These are phyloP conservation scores for Nakazawaea siamensis DNA, from an alignment of 805 yeast genomes.

Conservation along the genomic window DNA sequence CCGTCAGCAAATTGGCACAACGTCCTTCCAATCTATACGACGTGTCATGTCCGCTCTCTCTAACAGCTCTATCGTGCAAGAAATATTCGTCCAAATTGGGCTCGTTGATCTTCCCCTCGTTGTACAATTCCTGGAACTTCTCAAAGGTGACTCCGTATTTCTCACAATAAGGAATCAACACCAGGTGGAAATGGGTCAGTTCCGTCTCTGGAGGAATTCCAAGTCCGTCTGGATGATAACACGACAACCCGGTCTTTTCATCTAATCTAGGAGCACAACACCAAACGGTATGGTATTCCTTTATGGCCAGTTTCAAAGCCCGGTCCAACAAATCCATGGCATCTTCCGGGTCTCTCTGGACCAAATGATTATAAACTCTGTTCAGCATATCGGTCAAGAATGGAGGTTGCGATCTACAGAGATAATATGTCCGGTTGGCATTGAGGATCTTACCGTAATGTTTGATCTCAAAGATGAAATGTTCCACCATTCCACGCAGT, in stretches of 20 bases:
- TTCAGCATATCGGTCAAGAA: conserved; percentile 90
- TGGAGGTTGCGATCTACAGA: conserved; percentile 94
- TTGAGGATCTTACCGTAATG: conserved; percentile 90
- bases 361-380: conserved; percentile 51
- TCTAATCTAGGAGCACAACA: conserved; percentile 66
- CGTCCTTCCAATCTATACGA: conserved; percentile 82
- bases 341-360: conserved; percentile 18
- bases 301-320: conserved; percentile 71
- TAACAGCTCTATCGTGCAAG: conserved; percentile 85
- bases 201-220: conserved; percentile 99
- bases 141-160: conserved; percentile 51
- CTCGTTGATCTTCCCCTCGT: conserved; percentile 54
- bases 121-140: conserved; percentile 64
- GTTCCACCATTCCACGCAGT: conserved; percentile 86
- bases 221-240: conserved; percentile 82
- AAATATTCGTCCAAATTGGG: conserved; percentile 86
- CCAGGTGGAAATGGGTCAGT: conserved; percentile 71
- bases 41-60: conserved; percentile 97
- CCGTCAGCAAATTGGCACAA: conserved; percentile 84
- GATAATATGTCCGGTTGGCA: conserved; percentile 87
- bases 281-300: conserved; percentile 84
- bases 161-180: conserved; percentile 58
- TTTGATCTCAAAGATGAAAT: conserved; percentile 81
- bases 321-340: conserved; percentile 56
- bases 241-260: conserved; percentile 65